Conservation (phyloP, 352 stramenopile species). For the Aphanomyces cochlioides region DNA sequence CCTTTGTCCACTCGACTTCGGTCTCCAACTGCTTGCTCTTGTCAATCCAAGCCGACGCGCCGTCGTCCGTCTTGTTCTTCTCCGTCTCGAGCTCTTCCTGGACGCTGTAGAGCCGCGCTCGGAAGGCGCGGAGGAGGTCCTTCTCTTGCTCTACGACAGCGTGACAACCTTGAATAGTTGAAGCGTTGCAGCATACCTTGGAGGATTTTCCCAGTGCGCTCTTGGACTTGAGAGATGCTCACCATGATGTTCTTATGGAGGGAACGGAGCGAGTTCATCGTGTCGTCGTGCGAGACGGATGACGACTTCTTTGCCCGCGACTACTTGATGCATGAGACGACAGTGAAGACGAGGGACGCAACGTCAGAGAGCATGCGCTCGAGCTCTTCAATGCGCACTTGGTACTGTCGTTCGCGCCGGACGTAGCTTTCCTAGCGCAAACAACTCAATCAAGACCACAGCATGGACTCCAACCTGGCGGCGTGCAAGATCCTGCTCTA, state of each 20-base stretch:
- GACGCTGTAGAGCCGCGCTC: conserved; percentile 88
- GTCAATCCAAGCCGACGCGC: conserved; percentile 88
- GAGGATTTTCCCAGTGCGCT: conserved; percentile 86
- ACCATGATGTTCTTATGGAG: conserved; percentile 84
- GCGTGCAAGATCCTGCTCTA: conserved; percentile 58
- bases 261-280: conserved; percentile 72
- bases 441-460: not conserved
- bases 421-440: conserved; percentile 78
- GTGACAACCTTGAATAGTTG: not conserved
- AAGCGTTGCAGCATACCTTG: conserved; percentile 39
- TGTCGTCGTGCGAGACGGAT: conserved; percentile 61
- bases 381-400: conserved; percentile 79
- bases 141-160: conserved; percentile 76
- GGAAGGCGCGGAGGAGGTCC: conserved; percentile 86
- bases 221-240: conserved; percentile 89
- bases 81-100: conserved; percentile 90
- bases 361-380: conserved; percentile 52
- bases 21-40: conserved; percentile 87
- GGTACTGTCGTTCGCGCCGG: conserved; percentile 80
- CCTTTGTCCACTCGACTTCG: conserved; percentile 87
- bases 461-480: conserved; percentile 40
- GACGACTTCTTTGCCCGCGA: conserved; percentile 69
- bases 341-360: not conserved
- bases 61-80: conserved; percentile 88
- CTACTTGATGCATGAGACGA: conserved; percentile 29